Percentiles rank a stretch among this genome's conserved stretches.
Conservation (phyloP, 345 rosid genomes). For the Pistacia integerrima region DNA sequence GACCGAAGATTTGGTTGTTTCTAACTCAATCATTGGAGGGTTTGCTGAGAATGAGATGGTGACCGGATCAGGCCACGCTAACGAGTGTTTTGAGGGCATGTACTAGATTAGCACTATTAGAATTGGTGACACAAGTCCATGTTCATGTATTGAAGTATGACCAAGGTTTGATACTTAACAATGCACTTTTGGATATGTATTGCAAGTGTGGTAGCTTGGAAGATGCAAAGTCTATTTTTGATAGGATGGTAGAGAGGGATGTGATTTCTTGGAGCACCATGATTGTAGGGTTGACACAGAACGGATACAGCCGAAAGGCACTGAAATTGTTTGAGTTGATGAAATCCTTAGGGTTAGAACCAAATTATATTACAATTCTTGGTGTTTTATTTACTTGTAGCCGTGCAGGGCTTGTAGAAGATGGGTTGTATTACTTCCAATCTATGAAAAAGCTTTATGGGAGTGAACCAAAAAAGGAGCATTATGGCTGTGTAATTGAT, state of each 20-base stretch:
- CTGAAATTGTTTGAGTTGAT: conserved; percentile 50
- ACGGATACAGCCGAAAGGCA: conserved; percentile 70
- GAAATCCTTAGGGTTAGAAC: conserved; percentile 33
- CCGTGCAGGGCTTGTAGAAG: conserved; percentile 65
- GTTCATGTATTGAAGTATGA: conserved; percentile 64
- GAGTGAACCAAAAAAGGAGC: conserved; percentile 65
- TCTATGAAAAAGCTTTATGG: conserved; percentile 66
- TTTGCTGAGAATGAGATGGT: conserved; percentile 64
- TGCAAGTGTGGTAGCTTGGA: conserved; percentile 73
- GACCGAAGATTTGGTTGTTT: conserved; percentile 64
- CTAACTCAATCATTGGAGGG: conserved; percentile 74
- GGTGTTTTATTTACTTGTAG: conserved; percentile 79
- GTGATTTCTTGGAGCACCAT: conserved; percentile 83
- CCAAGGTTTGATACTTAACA: conserved; percentile 62
- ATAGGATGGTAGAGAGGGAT: conserved; percentile 53
- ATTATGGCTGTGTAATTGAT: conserved; percentile 74
- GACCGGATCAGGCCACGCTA: conserved; percentile 60
- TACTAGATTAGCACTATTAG: conserved; percentile 57
- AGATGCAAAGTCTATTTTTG: conserved; percentile 53
- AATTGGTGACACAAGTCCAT: conserved; percentile 71
- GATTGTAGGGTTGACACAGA: conserved; percentile 74
- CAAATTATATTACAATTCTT: conserved; percentile 62
- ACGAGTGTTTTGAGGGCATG: conserved; percentile 73
- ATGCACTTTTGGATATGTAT: conserved; percentile 76
- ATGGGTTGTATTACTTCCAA: conserved; percentile 59